Percentiles rank a stretch among this genome's conserved stretches.
phyloP scores from a whole-genome alignment of 2,329 filamentous ascomycete species.

The Paraphaeosphaeria minitans region DNA sequence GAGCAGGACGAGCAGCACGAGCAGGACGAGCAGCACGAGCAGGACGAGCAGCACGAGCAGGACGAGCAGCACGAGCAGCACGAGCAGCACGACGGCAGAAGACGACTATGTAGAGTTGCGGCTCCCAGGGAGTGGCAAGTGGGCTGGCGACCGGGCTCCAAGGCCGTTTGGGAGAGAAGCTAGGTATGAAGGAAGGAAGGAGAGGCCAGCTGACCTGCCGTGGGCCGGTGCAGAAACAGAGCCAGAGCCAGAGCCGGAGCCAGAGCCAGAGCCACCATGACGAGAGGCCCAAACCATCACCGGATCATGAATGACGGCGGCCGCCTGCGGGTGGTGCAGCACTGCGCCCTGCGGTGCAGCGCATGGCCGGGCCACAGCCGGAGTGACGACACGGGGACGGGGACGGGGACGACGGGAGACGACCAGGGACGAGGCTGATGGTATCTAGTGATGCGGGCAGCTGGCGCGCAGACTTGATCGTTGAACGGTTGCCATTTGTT shows the following conservation, averaged over 20 bases:
- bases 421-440: neutral
- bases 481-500: too few species aligned
- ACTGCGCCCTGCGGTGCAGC: conserved; percentile 24
- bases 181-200: conserved; percentile 17
- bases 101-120: neutral
- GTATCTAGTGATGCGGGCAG: too few species aligned
- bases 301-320: conserved; percentile 12
- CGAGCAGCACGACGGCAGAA: neutral
- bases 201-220: conserved; percentile 23
- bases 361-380: conserved; percentile 12
- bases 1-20: neutral
- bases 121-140: conserved; percentile 1
- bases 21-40: neutral
- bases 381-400: conserved; percentile 1
- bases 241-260: neutral
- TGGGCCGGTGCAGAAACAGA: neutral
- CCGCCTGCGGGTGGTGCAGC: conserved; percentile 27
- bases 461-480: too few species aligned
- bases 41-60: neutral
- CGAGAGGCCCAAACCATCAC: conserved; percentile 14
- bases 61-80: neutral
- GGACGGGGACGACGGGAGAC: neutral
- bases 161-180: conserved; percentile 13
- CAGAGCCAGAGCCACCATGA: conserved; percentile 17
- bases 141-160: neutral